Conservation (phyloP, 495 filamentous ascomycete genomes). For the Entonaema liquescens region DNA sequence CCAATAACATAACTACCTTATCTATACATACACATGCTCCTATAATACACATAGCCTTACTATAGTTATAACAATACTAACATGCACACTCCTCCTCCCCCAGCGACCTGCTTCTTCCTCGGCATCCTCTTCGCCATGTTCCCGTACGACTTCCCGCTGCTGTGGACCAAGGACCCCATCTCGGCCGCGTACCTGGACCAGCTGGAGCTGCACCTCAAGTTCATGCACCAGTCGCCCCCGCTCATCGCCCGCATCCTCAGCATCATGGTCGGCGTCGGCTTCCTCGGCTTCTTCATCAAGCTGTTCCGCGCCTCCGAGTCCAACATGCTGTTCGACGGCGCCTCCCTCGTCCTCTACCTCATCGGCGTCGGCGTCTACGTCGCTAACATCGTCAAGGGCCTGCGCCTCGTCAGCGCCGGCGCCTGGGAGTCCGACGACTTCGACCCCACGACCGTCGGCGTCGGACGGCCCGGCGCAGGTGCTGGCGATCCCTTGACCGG, state of each 20-base stretch:
- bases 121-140: slow-evolving; percentile 97
- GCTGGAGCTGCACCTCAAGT: slow-evolving; percentile 85
- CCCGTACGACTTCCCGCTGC: slow-evolving; percentile 96
- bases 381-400: slow-evolving; percentile 92
- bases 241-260: slow-evolving; percentile 92
- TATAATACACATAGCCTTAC: neutral
- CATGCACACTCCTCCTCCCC: neutral
- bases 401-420: slow-evolving; percentile 75
- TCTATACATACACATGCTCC: neutral
- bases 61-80: neutral
- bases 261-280: slow-evolving; percentile 87
- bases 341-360: slow-evolving; percentile 88
- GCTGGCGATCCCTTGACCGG: slow-evolving; percentile 46
- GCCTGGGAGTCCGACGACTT: slow-evolving; percentile 61
- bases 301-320: slow-evolving; percentile 90
- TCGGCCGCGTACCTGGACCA: slow-evolving; percentile 73
- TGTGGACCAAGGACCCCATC: slow-evolving; percentile 79
- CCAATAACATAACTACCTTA: too few species aligned
- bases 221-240: slow-evolving; percentile 86
- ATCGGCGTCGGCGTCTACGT: slow-evolving; percentile 91
- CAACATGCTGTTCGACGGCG: slow-evolving; percentile 97
- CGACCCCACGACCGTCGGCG: slow-evolving; percentile 42
- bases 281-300: slow-evolving; percentile 90
- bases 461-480: slow-evolving; percentile 41
- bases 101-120: slow-evolving; percentile 94